Conservation (phyloP, 192 early-diverging fungal genomes). For the Podochytrium sp. region DNA sequence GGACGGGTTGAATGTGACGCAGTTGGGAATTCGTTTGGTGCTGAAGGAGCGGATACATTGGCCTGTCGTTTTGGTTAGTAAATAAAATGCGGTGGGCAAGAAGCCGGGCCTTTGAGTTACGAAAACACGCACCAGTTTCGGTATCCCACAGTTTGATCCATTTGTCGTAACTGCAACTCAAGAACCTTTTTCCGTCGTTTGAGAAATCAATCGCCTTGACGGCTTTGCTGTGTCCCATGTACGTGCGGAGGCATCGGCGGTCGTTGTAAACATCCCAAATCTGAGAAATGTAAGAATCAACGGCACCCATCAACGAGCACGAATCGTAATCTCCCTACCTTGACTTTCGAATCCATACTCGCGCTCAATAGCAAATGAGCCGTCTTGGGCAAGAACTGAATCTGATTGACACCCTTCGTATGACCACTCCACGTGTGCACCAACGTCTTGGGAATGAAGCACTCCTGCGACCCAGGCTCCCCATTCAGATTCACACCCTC, state of each 20-base stretch:
- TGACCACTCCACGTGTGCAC: constrained; percentile 95
- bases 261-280: constrained; percentile 96
- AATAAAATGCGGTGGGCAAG: too few relatives aligned
- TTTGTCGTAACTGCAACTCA: constrained; percentile 89
- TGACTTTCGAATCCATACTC: constrained; percentile 94
- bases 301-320: neutral
- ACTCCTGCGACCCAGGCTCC: constrained; percentile 75
- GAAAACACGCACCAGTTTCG: constrained; percentile 78
- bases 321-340: constrained; percentile 49
- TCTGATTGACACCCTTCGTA: constrained; percentile 86
- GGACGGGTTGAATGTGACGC: constrained; percentile 90
- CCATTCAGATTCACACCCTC: constrained; percentile 71
- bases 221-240: constrained; percentile 88
- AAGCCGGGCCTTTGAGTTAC: too few relatives aligned
- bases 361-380: constrained; percentile 89
- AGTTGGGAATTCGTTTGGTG: constrained; percentile 82
- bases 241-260: constrained; percentile 82
- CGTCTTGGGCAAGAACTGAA: constrained; percentile 86
- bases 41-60: constrained; percentile 78
- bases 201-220: constrained; percentile 92
- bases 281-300: constrained; percentile 36
- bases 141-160: constrained; percentile 98
- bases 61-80: constrained; percentile 45
- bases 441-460: constrained; percentile 83
- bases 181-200: constrained; percentile 81